Percentiles rank a stretch among this genome's conserved stretches.
These are phyloP conservation scores for Gossypioides kirkii DNA, from an alignment of 345 rosid genomes.

Conservation along the genomic window DNA sequence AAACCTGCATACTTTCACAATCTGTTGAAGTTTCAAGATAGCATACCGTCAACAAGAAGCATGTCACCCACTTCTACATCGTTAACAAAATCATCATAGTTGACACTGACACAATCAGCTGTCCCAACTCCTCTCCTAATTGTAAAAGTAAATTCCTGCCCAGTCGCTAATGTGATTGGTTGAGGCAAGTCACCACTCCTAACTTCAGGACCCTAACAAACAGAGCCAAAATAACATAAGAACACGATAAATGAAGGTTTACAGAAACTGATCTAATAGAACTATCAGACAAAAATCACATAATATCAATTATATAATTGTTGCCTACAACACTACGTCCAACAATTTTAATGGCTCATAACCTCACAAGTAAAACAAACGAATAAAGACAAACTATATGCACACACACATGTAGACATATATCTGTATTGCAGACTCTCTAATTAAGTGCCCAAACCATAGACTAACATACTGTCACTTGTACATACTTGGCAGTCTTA, in stretches of 20 bases:
- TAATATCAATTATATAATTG: neutral
- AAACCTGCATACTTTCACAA: neutral
- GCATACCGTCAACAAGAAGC: conserved; percentile 97
- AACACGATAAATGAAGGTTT: neutral
- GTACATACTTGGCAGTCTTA: neutral
- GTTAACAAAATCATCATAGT: conserved; percentile 92
- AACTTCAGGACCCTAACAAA: conserved; percentile 88
- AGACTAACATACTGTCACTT: neutral
- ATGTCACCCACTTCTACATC: conserved; percentile 94
- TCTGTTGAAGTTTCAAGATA: conserved; percentile 9
- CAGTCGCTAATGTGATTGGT: conserved; percentile 57
- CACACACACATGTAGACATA: no score
- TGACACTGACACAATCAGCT: conserved; percentile 83
- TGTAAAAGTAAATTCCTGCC: conserved; percentile 96
- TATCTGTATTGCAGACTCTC: neutral
- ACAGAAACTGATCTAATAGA: neutral
- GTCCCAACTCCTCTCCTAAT: conserved; percentile 86
- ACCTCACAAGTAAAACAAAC: neutral
- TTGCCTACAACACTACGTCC: neutral
- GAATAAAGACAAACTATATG: neutral
- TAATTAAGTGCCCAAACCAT: neutral
- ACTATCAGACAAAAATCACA: neutral
- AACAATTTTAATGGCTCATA: conserved; percentile 1
- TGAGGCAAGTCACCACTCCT: conserved; percentile 99
- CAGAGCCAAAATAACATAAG: conserved; percentile 8